Evolutionary conservation across 805 yeast species (phyloP).

Genomic region (Starmerella tilneyi): DNA sequence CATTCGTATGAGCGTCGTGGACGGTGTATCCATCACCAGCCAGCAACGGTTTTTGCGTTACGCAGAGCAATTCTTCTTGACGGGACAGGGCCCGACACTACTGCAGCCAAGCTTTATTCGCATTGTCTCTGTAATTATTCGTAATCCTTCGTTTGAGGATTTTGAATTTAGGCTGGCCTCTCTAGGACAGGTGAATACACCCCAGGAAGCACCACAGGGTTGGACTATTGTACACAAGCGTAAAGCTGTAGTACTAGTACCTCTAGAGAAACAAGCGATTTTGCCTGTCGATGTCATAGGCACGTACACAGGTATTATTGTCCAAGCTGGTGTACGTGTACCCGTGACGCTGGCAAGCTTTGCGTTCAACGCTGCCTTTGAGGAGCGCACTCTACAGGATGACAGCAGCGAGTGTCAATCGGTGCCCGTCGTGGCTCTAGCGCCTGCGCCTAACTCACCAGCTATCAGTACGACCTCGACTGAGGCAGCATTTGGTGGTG

Average conservation of each 20-base stretch:
- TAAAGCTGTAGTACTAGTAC: not conserved
- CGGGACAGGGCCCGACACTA: not conserved
- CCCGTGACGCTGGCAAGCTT: not conserved
- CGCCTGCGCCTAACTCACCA: too few relatives aligned
- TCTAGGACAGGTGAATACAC: not conserved
- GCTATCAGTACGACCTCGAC: too few relatives aligned
- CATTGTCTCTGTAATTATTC: slow-evolving; percentile 15
- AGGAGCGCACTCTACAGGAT: not conserved
- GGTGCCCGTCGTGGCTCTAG: too few relatives aligned
- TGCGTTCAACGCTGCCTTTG: not conserved
- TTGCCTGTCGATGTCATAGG: not conserved
- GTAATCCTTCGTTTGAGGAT: slow-evolving; percentile 11
- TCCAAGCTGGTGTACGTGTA: not conserved
- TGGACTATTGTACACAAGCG: slow-evolving; percentile 1
- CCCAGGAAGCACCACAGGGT: not conserved
- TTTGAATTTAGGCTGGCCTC: slow-evolving; percentile 10
- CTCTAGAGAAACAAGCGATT: not conserved
- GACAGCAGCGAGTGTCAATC: too few relatives aligned
- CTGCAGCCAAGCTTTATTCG: not conserved
- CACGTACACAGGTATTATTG: not conserved
- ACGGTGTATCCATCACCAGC: slow-evolving; percentile 61
- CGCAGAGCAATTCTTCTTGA: slow-evolving; percentile 33
- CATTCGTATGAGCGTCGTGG: slow-evolving; percentile 45
- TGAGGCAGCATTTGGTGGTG: too few relatives aligned
- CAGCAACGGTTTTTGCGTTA: slow-evolving; percentile 62